These are phyloP conservation scores for Melanopsichium pennsylvanicum DNA, from an alignment of 1,284 basidiomycete species.

Conservation along the genomic window DNA sequence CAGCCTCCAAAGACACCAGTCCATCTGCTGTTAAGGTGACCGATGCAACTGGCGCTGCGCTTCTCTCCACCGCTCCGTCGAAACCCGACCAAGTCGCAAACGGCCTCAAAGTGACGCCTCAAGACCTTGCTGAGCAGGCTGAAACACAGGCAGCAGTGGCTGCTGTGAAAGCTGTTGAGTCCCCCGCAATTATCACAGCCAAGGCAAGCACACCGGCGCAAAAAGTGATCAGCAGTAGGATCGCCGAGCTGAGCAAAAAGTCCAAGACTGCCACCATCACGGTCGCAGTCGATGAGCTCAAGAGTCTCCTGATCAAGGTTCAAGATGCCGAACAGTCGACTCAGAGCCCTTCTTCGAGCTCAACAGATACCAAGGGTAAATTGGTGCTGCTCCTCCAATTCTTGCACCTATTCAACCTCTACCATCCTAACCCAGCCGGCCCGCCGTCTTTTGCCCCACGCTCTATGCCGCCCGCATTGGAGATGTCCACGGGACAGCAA, in stretches of 20 bases:
- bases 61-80: constrained; percentile 28
- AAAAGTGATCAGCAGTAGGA: constrained; percentile 24
- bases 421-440: constrained; percentile 27
- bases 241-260: constrained; percentile 10
- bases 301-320: constrained; percentile 23
- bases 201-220: constrained; percentile 21
- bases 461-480: constrained; percentile 27
- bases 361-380: constrained; percentile 15
- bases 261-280: constrained; percentile 29
- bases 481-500: constrained; percentile 42
- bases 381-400: constrained; percentile 46
- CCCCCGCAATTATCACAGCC: neutral
- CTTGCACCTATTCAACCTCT: constrained; percentile 49
- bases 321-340: constrained; percentile 13
- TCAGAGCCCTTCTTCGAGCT: constrained; percentile 1
- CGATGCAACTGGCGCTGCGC: constrained; percentile 28
- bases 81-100: constrained; percentile 31
- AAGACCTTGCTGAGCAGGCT: constrained; percentile 38
- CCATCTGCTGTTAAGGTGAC: constrained; percentile 21
- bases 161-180: constrained; percentile 24
- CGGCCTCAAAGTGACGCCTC: constrained; percentile 32
- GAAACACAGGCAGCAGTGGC: constrained; percentile 38
- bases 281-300: constrained; percentile 29
- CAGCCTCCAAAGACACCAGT: constrained; percentile 1
- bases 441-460: constrained; percentile 28